These are phyloP conservation scores for Sporothrix variecibatus DNA, from an alignment of 2,329 filamentous ascomycete genomes.

Conservation along the genomic window DNA sequence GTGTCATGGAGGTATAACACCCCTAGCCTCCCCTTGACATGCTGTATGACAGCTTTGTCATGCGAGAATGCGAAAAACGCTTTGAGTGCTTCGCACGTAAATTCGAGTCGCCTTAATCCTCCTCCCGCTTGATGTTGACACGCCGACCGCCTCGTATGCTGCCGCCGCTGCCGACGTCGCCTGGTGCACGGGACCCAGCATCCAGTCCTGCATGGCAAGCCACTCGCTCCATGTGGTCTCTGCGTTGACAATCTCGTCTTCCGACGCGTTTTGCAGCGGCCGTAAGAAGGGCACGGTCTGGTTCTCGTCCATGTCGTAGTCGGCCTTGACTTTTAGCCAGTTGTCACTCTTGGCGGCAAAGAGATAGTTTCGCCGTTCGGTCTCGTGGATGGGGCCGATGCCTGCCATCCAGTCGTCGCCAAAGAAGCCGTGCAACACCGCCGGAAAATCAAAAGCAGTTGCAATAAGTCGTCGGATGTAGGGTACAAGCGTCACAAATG, in stretches of 20 bases:
- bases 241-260: constrained; percentile 78
- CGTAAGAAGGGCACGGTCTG: constrained; percentile 86
- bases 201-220: constrained; percentile 98
- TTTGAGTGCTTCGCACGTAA: background rate
- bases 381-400: constrained; percentile 79
- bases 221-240: constrained; percentile 91
- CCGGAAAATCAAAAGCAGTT: constrained; percentile 84
- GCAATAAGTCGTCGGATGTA: constrained; percentile 89
- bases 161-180: constrained; percentile 34
- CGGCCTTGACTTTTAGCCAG: constrained; percentile 85
- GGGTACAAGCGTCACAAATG: constrained; percentile 70
- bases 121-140: constrained; percentile 30
- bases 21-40: background rate
- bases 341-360: constrained; percentile 92
- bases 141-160: constrained; percentile 21
- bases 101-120: constrained; percentile 15
- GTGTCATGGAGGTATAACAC: background rate
- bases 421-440: constrained; percentile 92
- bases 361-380: constrained; percentile 89
- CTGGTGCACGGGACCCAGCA: constrained; percentile 80
- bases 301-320: constrained; percentile 83
- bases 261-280: constrained; percentile 73
- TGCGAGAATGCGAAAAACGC: background rate
- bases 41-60: constrained; percentile 4
- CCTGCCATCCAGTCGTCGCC: constrained; percentile 88